Evolutionary conservation across 768 basidiomycete species (phyloP), one percentile per base, ranked within the genome.

Genomic region (Leucogyrophana mollusca): DNA sequence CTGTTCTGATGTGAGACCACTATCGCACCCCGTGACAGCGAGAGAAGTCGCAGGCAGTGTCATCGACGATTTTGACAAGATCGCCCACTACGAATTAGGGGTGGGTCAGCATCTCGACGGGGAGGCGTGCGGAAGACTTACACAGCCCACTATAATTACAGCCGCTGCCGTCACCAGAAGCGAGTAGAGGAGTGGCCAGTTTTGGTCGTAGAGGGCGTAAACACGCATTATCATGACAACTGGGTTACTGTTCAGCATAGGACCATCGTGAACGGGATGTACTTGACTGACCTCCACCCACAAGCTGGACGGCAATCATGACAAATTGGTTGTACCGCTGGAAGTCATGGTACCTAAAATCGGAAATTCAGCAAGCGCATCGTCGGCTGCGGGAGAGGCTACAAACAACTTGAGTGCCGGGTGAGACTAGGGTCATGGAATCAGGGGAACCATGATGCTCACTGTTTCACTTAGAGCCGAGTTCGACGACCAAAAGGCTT

Each of bases 401-500:
- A 30, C 27, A 30, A 13, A 30, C 27, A 30, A 30, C 27, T 30
- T 6, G 6, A 13, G 27, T 30, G 13, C 27, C 27, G 27, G 27
- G 27, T 6, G 13, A 30, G 13, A 30, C 13, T 30, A 30, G 7
- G 13, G 27, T 30, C 6, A 30, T 7, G 13, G 13, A 30, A 30
- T 7, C 27, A 30, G 27, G n/a, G n/a, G n/a, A n/a, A n/a, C n/a
- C n/a, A n/a, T n/a, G n/a, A n/a, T 30, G 27, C 27, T 30, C 13
- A 30, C 27, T 7, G 27, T 30, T 30, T 30, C 27, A 30, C 13
- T 6, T 6, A 30, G 27, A 6, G 27, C 8, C 4, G 25, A 25
- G 20, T 4, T n/a, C 9, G 14, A 2, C 20, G 53, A 46, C 60
- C 63, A 70, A 42, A 71, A 73, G 16, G 53, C 61, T 38, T 70